A percentile compares a stretch with the other conserved stretches of the same genome.
phyloP scores from a whole-genome alignment of 2,329 filamentous ascomycete genomes.

The Neofusicoccum parvum region DNA sequence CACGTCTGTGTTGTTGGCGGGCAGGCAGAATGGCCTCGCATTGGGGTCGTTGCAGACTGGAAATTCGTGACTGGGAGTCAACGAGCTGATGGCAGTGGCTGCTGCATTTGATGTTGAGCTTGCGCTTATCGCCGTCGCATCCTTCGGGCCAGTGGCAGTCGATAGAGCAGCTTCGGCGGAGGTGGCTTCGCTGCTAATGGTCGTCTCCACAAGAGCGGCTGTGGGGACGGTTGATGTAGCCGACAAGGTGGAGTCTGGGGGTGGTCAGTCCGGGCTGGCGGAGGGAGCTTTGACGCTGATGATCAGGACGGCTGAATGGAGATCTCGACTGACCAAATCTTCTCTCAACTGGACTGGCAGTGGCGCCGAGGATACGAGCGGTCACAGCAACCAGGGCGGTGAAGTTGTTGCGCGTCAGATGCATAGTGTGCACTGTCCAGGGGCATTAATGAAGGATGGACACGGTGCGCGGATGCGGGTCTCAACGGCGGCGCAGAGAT shows the following conservation, averaged over 20 bases:
- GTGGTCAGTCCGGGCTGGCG: slow-evolving; percentile 8
- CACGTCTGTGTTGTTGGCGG: slow-evolving; percentile 36
- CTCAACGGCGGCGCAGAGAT: not conserved
- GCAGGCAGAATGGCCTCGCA: slow-evolving; percentile 39
- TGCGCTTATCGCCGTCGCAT: not conserved
- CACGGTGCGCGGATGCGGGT: slow-evolving; percentile 1
- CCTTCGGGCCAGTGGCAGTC: slow-evolving; percentile 8
- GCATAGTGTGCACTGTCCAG: slow-evolving; percentile 24
- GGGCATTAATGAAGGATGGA: not conserved
- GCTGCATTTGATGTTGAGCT: not conserved
- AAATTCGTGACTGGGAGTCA: slow-evolving; percentile 30
- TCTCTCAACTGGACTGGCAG: slow-evolving; percentile 28
- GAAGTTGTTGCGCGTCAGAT: slow-evolving; percentile 21
- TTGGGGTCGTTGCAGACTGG: slow-evolving; percentile 34
- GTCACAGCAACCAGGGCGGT: slow-evolving; percentile 25
- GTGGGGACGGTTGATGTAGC: slow-evolving; percentile 24
- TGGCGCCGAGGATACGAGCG: slow-evolving; percentile 25
- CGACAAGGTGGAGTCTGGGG: slow-evolving; percentile 22
- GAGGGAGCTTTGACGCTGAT: slow-evolving; percentile 14
- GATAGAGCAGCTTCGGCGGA: slow-evolving; percentile 27
- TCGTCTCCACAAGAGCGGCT: slow-evolving; percentile 26
- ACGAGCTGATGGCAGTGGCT: not conserved
- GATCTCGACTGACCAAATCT: slow-evolving; percentile 26
- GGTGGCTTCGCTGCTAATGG: slow-evolving; percentile 27
- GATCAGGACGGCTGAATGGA: not conserved